Evolutionary conservation across 2,329 filamentous ascomycete species (phyloP).

Genomic region (Fusarium foetens): DNA sequence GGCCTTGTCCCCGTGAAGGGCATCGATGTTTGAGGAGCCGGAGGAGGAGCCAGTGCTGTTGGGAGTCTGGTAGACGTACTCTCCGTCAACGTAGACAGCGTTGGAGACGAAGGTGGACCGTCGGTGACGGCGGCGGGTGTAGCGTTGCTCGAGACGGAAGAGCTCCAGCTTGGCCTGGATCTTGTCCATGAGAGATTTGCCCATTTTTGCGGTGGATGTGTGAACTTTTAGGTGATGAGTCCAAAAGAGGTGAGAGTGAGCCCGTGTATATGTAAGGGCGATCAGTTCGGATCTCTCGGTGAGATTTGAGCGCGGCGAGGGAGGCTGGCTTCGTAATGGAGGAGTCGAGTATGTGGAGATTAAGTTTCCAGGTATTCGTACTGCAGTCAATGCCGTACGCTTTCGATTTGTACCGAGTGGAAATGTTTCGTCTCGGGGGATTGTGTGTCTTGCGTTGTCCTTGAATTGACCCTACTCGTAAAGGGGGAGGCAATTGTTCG

Average conservation of each 20-base stretch:
- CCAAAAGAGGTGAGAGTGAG: neutral
- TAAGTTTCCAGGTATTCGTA: slow-evolving; percentile 21
- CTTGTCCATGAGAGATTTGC: slow-evolving; percentile 65
- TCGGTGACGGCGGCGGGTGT: slow-evolving; percentile 86
- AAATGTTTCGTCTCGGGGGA: slow-evolving; percentile 28
- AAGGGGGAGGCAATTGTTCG: slow-evolving; percentile 29
- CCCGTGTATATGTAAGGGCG: slow-evolving; percentile 4
- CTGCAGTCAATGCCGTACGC: slow-evolving; percentile 40
- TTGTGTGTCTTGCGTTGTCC: slow-evolving; percentile 25
- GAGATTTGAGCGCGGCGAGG: slow-evolving; percentile 28
- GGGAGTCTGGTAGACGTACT: slow-evolving; percentile 84
- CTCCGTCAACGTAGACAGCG: slow-evolving; percentile 92
- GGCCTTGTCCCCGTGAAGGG: slow-evolving; percentile 51
- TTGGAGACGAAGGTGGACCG: slow-evolving; percentile 90
- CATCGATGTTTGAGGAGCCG: slow-evolving; percentile 54
- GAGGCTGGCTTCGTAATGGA: slow-evolving; percentile 22
- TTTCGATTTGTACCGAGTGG: slow-evolving; percentile 7
- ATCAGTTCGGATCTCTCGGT: slow-evolving; percentile 21
- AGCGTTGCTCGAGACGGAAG: slow-evolving; percentile 93
- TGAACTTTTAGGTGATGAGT: neutral
- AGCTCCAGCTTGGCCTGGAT: slow-evolving; percentile 82
- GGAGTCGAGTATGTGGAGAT: slow-evolving; percentile 35
- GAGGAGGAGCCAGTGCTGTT: slow-evolving; percentile 67
- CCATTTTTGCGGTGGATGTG: slow-evolving; percentile 52
- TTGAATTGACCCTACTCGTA: slow-evolving; percentile 19